Evolutionary conservation across 2,329 filamentous ascomycete genomes (phyloP), one percentile per base, ranked within the genome.

Genomic region (Talaromyces sp.): DNA sequence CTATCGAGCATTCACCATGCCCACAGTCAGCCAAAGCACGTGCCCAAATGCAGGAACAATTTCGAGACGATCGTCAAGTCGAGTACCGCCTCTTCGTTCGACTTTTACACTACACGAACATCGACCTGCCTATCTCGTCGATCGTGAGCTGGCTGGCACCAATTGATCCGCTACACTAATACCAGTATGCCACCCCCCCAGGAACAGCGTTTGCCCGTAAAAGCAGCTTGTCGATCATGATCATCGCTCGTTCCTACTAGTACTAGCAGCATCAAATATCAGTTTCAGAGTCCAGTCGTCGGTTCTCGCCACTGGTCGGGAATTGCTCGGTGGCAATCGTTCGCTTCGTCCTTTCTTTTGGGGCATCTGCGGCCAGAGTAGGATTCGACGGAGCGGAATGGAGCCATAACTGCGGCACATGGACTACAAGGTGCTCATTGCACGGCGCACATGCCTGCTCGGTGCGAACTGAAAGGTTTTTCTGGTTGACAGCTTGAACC

Each of bases 361-460:
- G 18, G 23, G 40, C 18, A 44, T 16, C 11, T 5, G 35, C 8
- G 39, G 39, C 21, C 18, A 23, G 40, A 28, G 44, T 48, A 48
- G 23, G 14, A 50, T n/a, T 50, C 7, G 46, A 31, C 25, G 23
- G 46, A 46, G 25, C 5, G 18, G 18, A 50, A 50, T 50, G 46
- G 46, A 50, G 28, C 28, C 25, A 50, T 9, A 31, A 33, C n/a
- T 18, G 18, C 28, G 16, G 21, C 46, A 50, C 50, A 54, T 54
- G 31, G 50, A 37, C 50, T 54, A 35, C 50, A 54, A 35, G 9
- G 50, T 35, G 50, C 50, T 50, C 46, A 50, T 31, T 50, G 46
- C 46, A 21, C 46, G 23, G 31, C 28, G 25, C 46, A 50, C 44
- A 48, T 48, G 44, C 23, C 46, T 31, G 46, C 46, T 54, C 50